Evolutionary conservation across 2,329 filamentous ascomycete species (phyloP).

Genomic region (Macroventuria anomochaeta): DNA sequence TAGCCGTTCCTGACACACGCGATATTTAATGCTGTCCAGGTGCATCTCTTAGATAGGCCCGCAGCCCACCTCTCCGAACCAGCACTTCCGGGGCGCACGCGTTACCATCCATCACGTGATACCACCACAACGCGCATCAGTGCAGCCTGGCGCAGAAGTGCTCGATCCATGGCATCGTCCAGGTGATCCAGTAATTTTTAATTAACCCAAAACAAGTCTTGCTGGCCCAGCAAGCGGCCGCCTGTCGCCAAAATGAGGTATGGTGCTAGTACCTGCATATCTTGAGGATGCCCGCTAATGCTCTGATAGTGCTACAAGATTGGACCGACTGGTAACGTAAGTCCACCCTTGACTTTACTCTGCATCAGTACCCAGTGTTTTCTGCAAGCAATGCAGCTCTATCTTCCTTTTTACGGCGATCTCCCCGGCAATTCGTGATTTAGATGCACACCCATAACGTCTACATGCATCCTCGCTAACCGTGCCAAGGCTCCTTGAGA

Average conservation of each 20-base stretch:
- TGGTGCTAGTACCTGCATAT: constrained; percentile 34
- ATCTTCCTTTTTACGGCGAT: neutral
- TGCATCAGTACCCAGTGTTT: neutral
- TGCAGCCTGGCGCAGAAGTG: constrained; percentile 12
- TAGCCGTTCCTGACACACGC: constrained; percentile 25
- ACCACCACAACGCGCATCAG: constrained; percentile 8
- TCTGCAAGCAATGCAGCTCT: neutral
- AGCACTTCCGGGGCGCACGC: constrained; percentile 36
- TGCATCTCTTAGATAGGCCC: constrained; percentile 37
- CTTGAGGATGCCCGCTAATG: constrained; percentile 40
- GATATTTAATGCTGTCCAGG: constrained; percentile 34
- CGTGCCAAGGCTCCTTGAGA: constrained; percentile 81
- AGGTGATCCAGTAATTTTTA: constrained; percentile 38
- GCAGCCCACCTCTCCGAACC: constrained; percentile 40
- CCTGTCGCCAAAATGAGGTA: constrained; percentile 39
- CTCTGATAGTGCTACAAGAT: constrained; percentile 46
- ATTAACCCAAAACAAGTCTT: constrained; percentile 20
- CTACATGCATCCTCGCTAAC: constrained; percentile 29
- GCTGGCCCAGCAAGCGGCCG: constrained; percentile 17
- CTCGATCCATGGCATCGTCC: constrained; percentile 32
- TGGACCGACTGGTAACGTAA: constrained; percentile 50
- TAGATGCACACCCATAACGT: neutral
- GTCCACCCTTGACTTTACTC: constrained; percentile 26
- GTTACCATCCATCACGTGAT: constrained; percentile 37
- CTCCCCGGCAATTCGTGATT: neutral